These are phyloP conservation scores for Plicaturopsis crispa DNA, from an alignment of 768 basidiomycete genomes.

Conservation along the genomic window DNA sequence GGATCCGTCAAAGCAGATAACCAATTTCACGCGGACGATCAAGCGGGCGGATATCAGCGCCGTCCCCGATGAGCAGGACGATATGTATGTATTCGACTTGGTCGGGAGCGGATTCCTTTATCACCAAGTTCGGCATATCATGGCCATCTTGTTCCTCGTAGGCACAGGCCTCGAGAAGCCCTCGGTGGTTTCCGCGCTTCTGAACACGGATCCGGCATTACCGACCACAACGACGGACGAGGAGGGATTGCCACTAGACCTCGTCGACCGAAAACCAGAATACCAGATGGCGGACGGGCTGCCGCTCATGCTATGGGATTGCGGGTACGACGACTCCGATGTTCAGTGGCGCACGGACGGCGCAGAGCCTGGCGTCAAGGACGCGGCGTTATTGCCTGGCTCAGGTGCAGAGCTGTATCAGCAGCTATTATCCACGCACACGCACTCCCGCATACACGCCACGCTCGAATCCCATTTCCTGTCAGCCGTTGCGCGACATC, in stretches of 20 bases:
- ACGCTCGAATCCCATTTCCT: constrained; percentile 63
- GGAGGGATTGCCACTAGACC: constrained; percentile 27
- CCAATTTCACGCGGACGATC: constrained; percentile 65
- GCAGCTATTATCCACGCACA: constrained; percentile 44
- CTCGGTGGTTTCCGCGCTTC: constrained; percentile 57
- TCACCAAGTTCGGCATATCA: constrained; percentile 94
- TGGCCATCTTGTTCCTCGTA: constrained; percentile 85
- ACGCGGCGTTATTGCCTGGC: constrained; percentile 13
- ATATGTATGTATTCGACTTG: constrained; percentile 72
- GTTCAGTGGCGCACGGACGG: constrained; percentile 67
- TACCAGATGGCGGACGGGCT: constrained; percentile 93
- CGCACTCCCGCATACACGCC: constrained; percentile 57
- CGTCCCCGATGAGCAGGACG: constrained; percentile 23
- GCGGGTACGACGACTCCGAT: constrained; percentile 59
- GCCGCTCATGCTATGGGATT: constrained; percentile 89
- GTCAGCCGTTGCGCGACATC: constrained; percentile 42
- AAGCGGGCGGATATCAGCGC: constrained; percentile 55
- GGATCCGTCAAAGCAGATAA: constrained; percentile 87
- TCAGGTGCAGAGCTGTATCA: constrained; percentile 35
- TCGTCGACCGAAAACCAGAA: constrained; percentile 70
- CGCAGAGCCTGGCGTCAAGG: constrained; percentile 23
- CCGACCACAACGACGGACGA: constrained; percentile 11
- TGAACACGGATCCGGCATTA: constrained; percentile 52
- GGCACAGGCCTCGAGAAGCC: constrained; percentile 76
- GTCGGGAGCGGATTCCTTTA: constrained; percentile 87